Conservation (phyloP, 371 early-diverging fungal species). For the Apophysomyces trapeziformis region DNA sequence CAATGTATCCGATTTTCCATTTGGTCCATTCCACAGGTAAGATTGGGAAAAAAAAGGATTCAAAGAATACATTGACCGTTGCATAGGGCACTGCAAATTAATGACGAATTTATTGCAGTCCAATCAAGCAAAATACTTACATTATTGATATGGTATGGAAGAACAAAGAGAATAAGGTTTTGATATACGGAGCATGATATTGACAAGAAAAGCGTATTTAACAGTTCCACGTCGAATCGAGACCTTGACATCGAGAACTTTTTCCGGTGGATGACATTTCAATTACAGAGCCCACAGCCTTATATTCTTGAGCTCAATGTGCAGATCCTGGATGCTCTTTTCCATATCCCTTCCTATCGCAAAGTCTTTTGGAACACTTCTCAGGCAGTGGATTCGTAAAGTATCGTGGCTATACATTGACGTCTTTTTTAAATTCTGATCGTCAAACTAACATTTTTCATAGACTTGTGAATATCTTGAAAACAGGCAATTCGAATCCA, state of each 20-base stretch:
- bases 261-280: slow-evolving; percentile 75
- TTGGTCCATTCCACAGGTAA: slow-evolving; percentile 73
- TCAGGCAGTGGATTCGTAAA: slow-evolving; percentile 61
- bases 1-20: slow-evolving; percentile 57
- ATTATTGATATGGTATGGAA: slow-evolving; percentile 57
- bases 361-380: slow-evolving; percentile 67
- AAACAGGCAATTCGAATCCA: slow-evolving; percentile 53
- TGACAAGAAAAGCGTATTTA: background rate
- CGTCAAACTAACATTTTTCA: background rate
- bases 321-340: slow-evolving; percentile 80
- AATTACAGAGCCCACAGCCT: slow-evolving; percentile 71
- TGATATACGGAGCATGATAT: background rate
- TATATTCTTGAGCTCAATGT: slow-evolving; percentile 84
- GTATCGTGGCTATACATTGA: background rate
- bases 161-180: background rate
- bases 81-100: slow-evolving; percentile 73
- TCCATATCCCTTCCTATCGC: slow-evolving; percentile 70
- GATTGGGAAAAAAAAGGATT: background rate
- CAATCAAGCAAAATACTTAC: slow-evolving; percentile 86
- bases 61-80: background rate
- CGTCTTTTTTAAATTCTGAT: background rate
- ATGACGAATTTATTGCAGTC: slow-evolving; percentile 88
- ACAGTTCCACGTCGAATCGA: slow-evolving; percentile 33
- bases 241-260: slow-evolving; percentile 59
- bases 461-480: slow-evolving; percentile 34